Evolutionary conservation across 306 rosid species (phyloP).

Genomic region (Fragaria vesca): DNA sequence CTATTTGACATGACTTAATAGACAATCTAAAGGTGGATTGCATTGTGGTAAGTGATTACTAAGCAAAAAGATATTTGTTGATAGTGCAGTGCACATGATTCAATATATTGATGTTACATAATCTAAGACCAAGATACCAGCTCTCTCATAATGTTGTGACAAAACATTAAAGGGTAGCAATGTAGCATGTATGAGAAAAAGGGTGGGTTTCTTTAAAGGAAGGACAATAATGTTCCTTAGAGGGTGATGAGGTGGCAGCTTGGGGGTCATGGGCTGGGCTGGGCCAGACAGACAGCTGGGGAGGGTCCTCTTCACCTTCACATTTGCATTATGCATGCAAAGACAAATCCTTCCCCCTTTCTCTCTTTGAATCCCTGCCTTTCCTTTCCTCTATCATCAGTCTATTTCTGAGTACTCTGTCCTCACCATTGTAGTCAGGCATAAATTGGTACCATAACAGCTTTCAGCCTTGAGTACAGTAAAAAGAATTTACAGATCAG

Average conservation of each 20-base stretch:
- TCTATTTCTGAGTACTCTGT: background rate
- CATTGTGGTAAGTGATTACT: background rate
- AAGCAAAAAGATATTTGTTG: background rate
- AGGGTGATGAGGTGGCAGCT: conserved; percentile 27
- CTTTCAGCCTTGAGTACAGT: background rate
- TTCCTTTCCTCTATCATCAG: background rate
- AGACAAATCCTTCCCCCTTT: conserved; percentile 13
- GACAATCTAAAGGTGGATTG: background rate
- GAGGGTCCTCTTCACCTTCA: conserved; percentile 22
- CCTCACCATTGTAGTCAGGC: background rate
- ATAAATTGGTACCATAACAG: background rate
- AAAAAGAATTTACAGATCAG: background rate
- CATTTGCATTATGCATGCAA: background rate
- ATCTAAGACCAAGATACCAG: background rate
- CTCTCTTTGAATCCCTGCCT: background rate
- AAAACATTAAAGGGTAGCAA: background rate
- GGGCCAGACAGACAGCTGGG: conserved; percentile 2
- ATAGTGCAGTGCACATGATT: background rate
- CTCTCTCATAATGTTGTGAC: background rate
- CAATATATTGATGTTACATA: background rate
- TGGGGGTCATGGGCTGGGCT: conserved; percentile 12
- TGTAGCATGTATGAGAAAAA: background rate
- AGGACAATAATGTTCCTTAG: background rate
- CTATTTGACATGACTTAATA: background rate
- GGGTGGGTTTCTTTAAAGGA: conserved; percentile 1